These are phyloP conservation scores for Zymoseptoria ardabiliae DNA, from an alignment of 2,329 filamentous ascomycete genomes.

Conservation along the genomic window DNA sequence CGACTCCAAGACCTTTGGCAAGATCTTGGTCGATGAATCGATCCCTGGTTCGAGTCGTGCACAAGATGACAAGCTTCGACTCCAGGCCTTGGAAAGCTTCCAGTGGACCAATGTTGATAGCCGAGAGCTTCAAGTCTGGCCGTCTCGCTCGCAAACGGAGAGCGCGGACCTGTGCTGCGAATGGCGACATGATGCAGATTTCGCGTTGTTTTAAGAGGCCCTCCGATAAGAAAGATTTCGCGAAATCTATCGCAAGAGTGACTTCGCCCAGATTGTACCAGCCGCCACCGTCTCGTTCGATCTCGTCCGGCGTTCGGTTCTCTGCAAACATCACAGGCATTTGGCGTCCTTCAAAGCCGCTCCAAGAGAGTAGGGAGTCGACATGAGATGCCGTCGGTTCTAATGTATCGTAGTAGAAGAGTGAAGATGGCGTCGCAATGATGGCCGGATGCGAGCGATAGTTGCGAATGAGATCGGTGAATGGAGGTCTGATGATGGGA, in stretches of 20 bases:
- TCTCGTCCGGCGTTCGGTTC: slow-evolving; percentile 16
- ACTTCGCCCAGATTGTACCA: slow-evolving; percentile 23
- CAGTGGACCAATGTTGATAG: slow-evolving; percentile 21
- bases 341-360: slow-evolving; percentile 13
- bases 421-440: slow-evolving; percentile 18
- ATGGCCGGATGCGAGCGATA: slow-evolving; percentile 24
- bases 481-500: slow-evolving; percentile 19
- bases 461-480: slow-evolving; percentile 22
- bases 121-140: neutral
- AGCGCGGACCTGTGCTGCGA: slow-evolving; percentile 21
- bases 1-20: slow-evolving; percentile 19
- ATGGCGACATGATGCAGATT: slow-evolving; percentile 25
- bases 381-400: slow-evolving; percentile 15
- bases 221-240: slow-evolving; percentile 15
- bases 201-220: slow-evolving; percentile 12
- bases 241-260: slow-evolving; percentile 12
- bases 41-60: slow-evolving; percentile 22
- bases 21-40: slow-evolving; percentile 23
- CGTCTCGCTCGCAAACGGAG: slow-evolving; percentile 15
- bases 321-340: slow-evolving; percentile 19
- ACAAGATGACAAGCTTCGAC: slow-evolving; percentile 19
- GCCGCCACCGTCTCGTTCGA: slow-evolving; percentile 24
- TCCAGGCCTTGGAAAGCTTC: slow-evolving; percentile 26
- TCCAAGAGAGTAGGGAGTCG: slow-evolving; percentile 16
- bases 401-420: slow-evolving; percentile 24